phyloP scores from a whole-genome alignment of 2,329 filamentous ascomycete species.

The Emericellopsis cladophorae region DNA sequence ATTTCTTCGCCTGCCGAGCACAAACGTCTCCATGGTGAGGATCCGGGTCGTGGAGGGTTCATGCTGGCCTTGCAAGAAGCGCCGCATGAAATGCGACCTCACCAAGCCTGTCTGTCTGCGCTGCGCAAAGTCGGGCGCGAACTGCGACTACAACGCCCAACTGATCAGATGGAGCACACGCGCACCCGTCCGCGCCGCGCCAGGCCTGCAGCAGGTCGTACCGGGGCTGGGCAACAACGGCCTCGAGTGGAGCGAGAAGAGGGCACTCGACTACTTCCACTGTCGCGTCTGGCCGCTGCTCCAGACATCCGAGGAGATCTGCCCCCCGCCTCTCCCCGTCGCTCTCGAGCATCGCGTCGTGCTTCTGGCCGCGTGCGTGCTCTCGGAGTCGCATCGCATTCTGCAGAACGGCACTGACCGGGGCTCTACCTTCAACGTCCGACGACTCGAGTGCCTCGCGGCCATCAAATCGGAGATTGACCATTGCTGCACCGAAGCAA shows the following conservation, averaged over 20 bases:
- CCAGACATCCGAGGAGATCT: constrained; percentile 14
- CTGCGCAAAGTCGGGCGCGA: constrained; percentile 7
- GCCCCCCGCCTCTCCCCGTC: constrained; percentile 14
- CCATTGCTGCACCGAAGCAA: constrained; percentile 13
- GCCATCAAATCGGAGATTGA: constrained; percentile 18
- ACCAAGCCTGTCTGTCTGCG: constrained; percentile 11
- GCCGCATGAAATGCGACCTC: constrained; percentile 16
- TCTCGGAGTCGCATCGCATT: constrained; percentile 17
- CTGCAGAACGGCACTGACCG: constrained; percentile 12
- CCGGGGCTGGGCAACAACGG: constrained; percentile 2
- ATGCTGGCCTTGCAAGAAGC: constrained; percentile 12
- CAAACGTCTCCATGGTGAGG: constrained; percentile 4
- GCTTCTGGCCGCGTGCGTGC: constrained; percentile 15
- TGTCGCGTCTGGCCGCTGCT: constrained; percentile 18
- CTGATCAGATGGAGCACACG: constrained; percentile 28
- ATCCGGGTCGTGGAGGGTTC: constrained; percentile 15
- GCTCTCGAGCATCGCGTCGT: constrained; percentile 19
- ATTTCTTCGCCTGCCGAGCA: neutral
- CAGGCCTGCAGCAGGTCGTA: constrained; percentile 13
- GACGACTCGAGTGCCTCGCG: constrained; percentile 15
- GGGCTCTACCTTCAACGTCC: constrained; percentile 12
- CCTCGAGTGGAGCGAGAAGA: constrained; percentile 14
- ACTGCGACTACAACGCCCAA: constrained; percentile 19
- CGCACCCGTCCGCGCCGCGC: constrained; percentile 14
- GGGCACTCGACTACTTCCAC: constrained; percentile 19